Evolutionary conservation across 1,284 basidiomycete species (phyloP).

Genomic region (Cutaneotrichosporon mucoides): DNA sequence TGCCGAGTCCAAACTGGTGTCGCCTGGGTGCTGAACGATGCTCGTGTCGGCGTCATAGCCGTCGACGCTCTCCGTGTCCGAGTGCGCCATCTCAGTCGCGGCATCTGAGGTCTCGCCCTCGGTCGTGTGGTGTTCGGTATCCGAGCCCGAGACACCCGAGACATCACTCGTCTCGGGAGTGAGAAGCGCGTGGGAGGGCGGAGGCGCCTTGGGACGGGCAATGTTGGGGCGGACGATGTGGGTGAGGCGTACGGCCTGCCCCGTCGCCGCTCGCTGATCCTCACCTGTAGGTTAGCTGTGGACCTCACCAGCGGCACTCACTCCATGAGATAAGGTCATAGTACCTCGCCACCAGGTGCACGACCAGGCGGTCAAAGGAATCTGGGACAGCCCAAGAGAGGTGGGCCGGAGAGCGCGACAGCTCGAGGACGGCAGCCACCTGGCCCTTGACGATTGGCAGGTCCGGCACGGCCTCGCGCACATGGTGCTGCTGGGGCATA

Average conservation of each 20-base stretch:
- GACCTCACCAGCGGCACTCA: constrained; percentile 26
- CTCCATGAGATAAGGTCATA: constrained; percentile 48
- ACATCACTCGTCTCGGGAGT: constrained; percentile 45
- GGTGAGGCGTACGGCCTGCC: constrained; percentile 36
- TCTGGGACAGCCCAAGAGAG: constrained; percentile 42
- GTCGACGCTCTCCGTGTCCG: constrained; percentile 19
- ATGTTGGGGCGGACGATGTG: constrained; percentile 43
- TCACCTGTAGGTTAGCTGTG: constrained; percentile 11
- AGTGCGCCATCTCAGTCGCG: constrained; percentile 22
- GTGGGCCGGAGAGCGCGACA: constrained; percentile 43
- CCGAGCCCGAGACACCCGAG: constrained; percentile 27
- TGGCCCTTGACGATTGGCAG: constrained; percentile 17
- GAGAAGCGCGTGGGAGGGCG: constrained; percentile 18
- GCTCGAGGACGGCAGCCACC: constrained; percentile 38
- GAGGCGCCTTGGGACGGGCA: constrained; percentile 16
- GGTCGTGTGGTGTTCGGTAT: constrained; percentile 5
- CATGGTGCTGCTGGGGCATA: constrained; percentile 31
- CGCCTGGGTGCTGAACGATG: not conserved
- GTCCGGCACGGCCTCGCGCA: constrained; percentile 21
- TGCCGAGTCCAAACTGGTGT: no score
- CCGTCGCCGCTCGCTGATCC: constrained; percentile 19
- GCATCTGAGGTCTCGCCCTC: constrained; percentile 4
- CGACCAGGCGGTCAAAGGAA: constrained; percentile 43
- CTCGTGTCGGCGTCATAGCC: constrained; percentile 10
- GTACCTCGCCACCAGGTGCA: constrained; percentile 45